These are phyloP conservation scores for Sporothrix curviconia DNA, from an alignment of 2,329 filamentous ascomycete species.

Conservation along the genomic window DNA sequence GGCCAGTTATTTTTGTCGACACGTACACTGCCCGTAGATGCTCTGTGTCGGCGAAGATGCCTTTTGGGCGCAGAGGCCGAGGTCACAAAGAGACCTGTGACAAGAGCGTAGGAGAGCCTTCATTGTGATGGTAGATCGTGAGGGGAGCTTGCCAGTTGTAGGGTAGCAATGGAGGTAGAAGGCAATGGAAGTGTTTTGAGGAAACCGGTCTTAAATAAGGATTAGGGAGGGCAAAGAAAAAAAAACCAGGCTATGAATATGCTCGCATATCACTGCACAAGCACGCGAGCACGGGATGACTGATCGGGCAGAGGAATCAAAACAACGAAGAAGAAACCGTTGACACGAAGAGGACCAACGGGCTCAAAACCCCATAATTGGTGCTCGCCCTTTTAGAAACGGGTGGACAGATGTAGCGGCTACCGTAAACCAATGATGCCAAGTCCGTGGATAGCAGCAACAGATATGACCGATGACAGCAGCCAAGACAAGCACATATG, in stretches of 20 bases:
- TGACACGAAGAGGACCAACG: too few relatives aligned
- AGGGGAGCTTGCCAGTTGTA: not conserved
- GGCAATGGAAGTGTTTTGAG: not conserved
- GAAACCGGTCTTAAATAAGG: not conserved
- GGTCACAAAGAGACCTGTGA: not conserved
- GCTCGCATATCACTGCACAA: too few relatives aligned
- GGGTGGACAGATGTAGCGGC: not conserved
- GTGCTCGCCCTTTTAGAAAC: too few relatives aligned
- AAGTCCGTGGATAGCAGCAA: not conserved
- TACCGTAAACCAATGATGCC: not conserved
- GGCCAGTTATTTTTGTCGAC: too few relatives aligned
- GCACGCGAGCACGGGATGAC: too few relatives aligned
- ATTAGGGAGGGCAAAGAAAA: not conserved
- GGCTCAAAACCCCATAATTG: too few relatives aligned
- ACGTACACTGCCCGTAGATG: constrained; percentile 14
- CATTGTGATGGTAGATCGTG: not conserved
- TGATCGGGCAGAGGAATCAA: too few relatives aligned
- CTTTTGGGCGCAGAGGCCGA: constrained; percentile 1
- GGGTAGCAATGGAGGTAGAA: too few relatives aligned
- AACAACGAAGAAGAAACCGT: too few relatives aligned
- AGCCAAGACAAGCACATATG: not conserved
- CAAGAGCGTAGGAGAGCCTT: not conserved
- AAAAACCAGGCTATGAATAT: too few relatives aligned
- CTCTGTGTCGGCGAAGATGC: not conserved
- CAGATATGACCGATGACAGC: not conserved